A percentile compares a stretch with the other conserved stretches of the same genome.
Conservation (phyloP, 1,139 yeast genomes). For the Hemisphaericaspora subhashii region DNA sequence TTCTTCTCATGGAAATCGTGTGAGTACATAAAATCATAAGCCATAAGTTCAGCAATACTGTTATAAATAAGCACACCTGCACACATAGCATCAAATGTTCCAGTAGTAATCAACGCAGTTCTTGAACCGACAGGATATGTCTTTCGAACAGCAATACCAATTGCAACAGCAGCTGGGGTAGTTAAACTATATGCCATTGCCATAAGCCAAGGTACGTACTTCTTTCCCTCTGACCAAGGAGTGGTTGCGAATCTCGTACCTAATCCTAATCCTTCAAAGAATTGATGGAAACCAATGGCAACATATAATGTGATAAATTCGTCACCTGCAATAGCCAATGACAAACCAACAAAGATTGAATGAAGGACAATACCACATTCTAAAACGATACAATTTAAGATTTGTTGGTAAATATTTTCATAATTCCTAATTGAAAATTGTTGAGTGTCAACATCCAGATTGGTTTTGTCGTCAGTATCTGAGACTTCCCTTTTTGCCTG, state of each 20-base stretch:
- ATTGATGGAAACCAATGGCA: conserved; percentile 42
- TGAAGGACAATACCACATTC: conserved; percentile 44
- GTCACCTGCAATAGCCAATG: conserved; percentile 40
- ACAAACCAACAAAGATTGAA: conserved; percentile 41
- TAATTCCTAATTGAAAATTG: neutral
- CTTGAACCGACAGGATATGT: conserved; percentile 36
- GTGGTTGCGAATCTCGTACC: conserved; percentile 42
- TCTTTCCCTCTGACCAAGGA: conserved; percentile 32
- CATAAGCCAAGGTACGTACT: conserved; percentile 35
- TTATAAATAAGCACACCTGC: conserved; percentile 42
- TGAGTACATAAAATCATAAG: conserved; percentile 36
- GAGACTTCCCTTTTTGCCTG: neutral
- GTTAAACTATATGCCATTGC: conserved; percentile 32
- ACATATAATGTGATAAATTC: conserved; percentile 36
- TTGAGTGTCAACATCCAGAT: neutral
- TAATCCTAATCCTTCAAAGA: conserved; percentile 43
- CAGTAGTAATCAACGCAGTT: conserved; percentile 34
- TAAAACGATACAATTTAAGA: conserved; percentile 28
- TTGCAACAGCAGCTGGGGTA: conserved; percentile 38
- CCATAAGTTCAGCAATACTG: conserved; percentile 43
- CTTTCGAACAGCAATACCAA: conserved; percentile 37
- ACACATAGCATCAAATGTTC: conserved; percentile 37
- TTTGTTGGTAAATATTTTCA: conserved; percentile 14
- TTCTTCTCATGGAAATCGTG: conserved; percentile 23
- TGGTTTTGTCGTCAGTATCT: neutral